Evolutionary conservation across 148 eudicot genomes (phyloP), one percentile per base, ranked within the genome.

Genomic region (Amaranthus hypochondriacus): DNA sequence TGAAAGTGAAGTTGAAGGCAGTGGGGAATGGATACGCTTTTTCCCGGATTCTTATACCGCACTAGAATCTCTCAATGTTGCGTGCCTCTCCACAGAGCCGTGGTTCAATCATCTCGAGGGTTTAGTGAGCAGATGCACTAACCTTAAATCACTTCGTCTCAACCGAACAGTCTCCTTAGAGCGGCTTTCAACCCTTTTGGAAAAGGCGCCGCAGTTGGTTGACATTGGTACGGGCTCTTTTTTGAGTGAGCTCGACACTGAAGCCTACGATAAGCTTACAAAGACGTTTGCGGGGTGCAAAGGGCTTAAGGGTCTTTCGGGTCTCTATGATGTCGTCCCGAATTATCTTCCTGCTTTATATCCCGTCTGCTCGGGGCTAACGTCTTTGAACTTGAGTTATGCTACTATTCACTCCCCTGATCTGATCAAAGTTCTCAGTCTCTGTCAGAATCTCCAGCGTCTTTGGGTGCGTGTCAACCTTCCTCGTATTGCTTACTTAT

Each of bases 1-100:
- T 39, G 99, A 95, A 72, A 85, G 99, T 73, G 99, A 95, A 55
- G 96, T 95, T 75, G 96, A 90, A 10, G 99, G 92, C 71, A 87
- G 91, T 76, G 97, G 99, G 64, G 88, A 90, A 73, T 92, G 99
- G 99, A 83, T 92, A 53, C 89, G 89, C 80, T 88, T 89, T 77
- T 95, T 95, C 47, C 99, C 99, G 15, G 96, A 90, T 63, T 70
- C 77, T 12, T 89, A 55, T 68, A 90, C 99, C 7, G 89, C 96
- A 11, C 66, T 92, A 69, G 96, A 86, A 21, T 87, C 96, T 5
- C 90, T 95, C n/a, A 95, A 90, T 79, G 87, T 92, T 4, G 74
- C 99, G 51, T 95, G 97, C 81, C 83, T 95, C 42, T 63, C 48
- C 56, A 89, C 99, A 3, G 99, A 95, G 83, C 86, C 92, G 58